A percentile compares a stretch with the other conserved stretches of the same genome.
Evolutionary conservation across 208 protist genomes (phyloP).

Genomic region (Wallacemonas sp.): DNA sequence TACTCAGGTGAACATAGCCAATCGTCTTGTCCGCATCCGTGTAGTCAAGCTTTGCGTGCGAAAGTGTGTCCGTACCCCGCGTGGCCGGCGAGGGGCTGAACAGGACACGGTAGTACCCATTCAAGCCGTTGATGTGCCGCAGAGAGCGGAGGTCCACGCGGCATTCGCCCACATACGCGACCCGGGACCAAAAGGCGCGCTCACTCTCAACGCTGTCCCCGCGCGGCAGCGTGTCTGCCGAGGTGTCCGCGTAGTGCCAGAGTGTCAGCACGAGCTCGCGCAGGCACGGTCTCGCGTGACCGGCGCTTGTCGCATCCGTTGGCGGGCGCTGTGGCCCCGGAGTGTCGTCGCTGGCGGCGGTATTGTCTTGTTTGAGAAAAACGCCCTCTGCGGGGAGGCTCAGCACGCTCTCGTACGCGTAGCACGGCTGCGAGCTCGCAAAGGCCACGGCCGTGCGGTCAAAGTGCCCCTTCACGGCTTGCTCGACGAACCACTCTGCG

Average conservation of each 20-base stretch:
- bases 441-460: slow-evolving; percentile 64
- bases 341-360: not conserved
- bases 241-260: slow-evolving; percentile 36
- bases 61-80: not conserved
- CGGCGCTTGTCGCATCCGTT: not conserved
- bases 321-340: no score
- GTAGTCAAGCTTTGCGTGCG: slow-evolving; percentile 5
- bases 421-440: slow-evolving; percentile 55
- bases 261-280: slow-evolving; percentile 56
- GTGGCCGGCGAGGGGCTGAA: not conserved
- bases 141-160: slow-evolving; percentile 77
- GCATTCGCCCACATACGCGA: slow-evolving; percentile 68
- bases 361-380: slow-evolving; percentile 15
- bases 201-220: slow-evolving; percentile 29
- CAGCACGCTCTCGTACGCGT: slow-evolving; percentile 70
- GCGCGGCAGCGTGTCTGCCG: not conserved
- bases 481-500: slow-evolving; percentile 69
- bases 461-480: slow-evolving; percentile 55
- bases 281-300: slow-evolving; percentile 28
- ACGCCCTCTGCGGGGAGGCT: slow-evolving; percentile 48
- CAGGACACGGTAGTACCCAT: slow-evolving; percentile 78
- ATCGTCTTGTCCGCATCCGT: slow-evolving; percentile 41
- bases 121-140: slow-evolving; percentile 58
- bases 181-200: slow-evolving; percentile 63
- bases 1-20: slow-evolving; percentile 68